phyloP scores from a whole-genome alignment of 306 rosid genomes.

The Potentilla sterilis region DNA sequence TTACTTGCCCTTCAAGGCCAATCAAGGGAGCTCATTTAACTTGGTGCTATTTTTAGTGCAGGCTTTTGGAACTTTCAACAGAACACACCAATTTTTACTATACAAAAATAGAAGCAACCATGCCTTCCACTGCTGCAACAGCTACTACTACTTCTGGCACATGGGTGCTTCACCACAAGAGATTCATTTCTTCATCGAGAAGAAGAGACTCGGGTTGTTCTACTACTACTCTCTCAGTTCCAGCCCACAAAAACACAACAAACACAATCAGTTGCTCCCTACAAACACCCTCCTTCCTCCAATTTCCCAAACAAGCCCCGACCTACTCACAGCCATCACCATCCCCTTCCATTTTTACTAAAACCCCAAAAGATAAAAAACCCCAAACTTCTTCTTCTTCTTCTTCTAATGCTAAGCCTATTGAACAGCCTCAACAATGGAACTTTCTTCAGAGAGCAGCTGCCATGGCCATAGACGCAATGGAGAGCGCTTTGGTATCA shows the following conservation, averaged over 20 bases:
- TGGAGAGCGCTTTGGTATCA: constrained; percentile 51
- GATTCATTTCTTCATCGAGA: constrained; percentile 15
- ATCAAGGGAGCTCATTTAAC: background rate
- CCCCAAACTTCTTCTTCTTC: background rate
- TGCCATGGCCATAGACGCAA: constrained; percentile 54
- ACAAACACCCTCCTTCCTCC: constrained; percentile 49
- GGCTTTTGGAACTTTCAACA: constrained; percentile 5
- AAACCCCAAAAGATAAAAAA: constrained; percentile 9
- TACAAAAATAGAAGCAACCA: constrained; percentile 17
- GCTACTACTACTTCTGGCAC: constrained; percentile 13
- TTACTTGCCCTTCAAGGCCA: constrained; percentile 7
- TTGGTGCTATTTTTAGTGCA: background rate
- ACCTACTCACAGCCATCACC: constrained; percentile 26
- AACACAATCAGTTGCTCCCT: constrained; percentile 42
- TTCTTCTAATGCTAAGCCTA: constrained; percentile 6
- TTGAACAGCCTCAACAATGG: constrained; percentile 29
- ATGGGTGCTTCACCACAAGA: background rate
- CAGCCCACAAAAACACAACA: constrained; percentile 7
- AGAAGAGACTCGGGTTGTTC: background rate
- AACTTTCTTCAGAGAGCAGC: constrained; percentile 57
- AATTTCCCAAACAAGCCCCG: constrained; percentile 44
- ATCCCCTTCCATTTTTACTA: background rate
- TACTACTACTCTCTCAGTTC: constrained; percentile 25
- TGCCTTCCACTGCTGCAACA: constrained; percentile 19
- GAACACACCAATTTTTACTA: background rate